Conservation (phyloP, 306 rosid genomes). For the Glycine latifolia region DNA sequence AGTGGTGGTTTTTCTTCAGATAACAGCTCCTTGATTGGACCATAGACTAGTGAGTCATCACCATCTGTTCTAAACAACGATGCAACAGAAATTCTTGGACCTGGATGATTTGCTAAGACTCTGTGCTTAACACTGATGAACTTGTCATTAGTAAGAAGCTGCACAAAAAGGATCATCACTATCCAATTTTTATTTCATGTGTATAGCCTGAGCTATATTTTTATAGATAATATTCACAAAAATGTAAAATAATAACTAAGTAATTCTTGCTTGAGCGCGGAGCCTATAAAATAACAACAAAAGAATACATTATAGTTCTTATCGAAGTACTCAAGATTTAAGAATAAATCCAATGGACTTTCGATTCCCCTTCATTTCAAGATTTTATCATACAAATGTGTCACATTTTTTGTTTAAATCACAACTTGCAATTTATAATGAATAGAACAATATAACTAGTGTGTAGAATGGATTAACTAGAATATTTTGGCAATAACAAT, state of each 20-base stretch:
- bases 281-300: not conserved
- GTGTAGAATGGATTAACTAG: not conserved
- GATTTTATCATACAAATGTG: not conserved
- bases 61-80: slow-evolving; percentile 31
- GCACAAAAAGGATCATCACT: not conserved
- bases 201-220: no score
- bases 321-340: not conserved
- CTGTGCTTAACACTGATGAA: slow-evolving; percentile 41
- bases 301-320: not conserved
- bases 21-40: slow-evolving; percentile 62
- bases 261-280: not conserved
- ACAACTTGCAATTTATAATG: not conserved
- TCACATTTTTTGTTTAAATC: not conserved
- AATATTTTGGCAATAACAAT: not conserved
- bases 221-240: not conserved
- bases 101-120: slow-evolving; percentile 26
- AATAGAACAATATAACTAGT: not conserved
- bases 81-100: slow-evolving; percentile 49
- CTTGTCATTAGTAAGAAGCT: slow-evolving; percentile 44
- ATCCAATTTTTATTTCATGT: no score
- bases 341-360: not conserved
- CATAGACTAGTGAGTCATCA: slow-evolving; percentile 40
- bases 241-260: not conserved
- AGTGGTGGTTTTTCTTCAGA: slow-evolving; percentile 57
- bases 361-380: not conserved